Base-by-base conservation (phyloP, 352 stramenopile species). In the Phytophthora citricola region DNA sequence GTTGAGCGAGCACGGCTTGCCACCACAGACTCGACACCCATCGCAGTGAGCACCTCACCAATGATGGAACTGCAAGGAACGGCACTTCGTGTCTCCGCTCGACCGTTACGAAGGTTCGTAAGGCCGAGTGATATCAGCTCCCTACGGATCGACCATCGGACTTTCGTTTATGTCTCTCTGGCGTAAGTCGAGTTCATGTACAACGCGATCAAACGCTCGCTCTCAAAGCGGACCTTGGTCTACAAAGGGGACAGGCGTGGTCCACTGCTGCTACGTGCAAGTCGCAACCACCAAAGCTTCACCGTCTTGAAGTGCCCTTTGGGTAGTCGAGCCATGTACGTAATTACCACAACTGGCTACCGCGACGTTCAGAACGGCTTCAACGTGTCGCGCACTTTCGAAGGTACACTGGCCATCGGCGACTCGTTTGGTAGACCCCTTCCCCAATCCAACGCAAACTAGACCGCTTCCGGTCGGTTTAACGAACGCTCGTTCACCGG, bases 281-380 rank as follows among this genome's bases (percentile, higher is more conserved):
- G 26, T 62, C 49, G 50, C 43, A 43, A n/a, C n/a, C 41, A 70
- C 22, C 29, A 49, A 61, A 38, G 24, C 22, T 40, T 48, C 53
- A 5, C 7, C 5, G 46, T 66, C 47, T 66, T 71, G 24, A 58
- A 70, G 59, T 66, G 65, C 26, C 59, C 26, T 73, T 71, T 71
- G 38, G 44, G 45, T 67, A 72, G 62, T 70, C 62, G 61, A 50
- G 34, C 11, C 51, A 46, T 40, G 54, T 32, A 63, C 43, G 26
- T 34, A 66, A 59, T 47, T 58, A 54, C 46, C 22, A 22, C 48
- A 50, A 63, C 52, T 46, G 59, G 44, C 36, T 63, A 43, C 15
- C n/a, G 0, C 22, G 15, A 40, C 52, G 36, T 54, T 66, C 56
- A 58, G 63, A 48, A 14, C 9, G 31, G 9, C 41, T 29, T 54